Percentiles rank a stretch among this genome's conserved stretches.
phyloP scores from a whole-genome alignment of 176 grass and related monocot genomes.

The Hordeum marinum region DNA sequence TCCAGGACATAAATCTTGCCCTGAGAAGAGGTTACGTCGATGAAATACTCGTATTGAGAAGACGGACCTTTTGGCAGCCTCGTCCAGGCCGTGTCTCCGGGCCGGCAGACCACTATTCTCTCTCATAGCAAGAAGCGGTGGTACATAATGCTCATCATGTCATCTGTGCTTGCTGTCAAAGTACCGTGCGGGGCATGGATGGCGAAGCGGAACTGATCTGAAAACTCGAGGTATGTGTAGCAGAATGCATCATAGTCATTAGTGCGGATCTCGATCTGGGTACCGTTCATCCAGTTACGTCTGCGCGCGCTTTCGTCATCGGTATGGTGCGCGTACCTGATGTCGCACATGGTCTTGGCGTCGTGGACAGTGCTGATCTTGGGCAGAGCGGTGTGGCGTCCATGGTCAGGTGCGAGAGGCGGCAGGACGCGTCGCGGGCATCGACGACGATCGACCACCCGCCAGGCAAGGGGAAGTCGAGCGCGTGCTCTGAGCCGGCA shows the following conservation, averaged over 20 bases:
- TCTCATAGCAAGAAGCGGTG: background rate
- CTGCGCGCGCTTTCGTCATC: background rate
- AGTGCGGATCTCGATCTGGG: background rate
- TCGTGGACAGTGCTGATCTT: background rate
- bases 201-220: background rate
- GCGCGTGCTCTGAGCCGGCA: background rate
- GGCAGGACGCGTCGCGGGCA: background rate
- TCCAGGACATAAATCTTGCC: background rate
- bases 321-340: background rate
- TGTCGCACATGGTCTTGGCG: background rate
- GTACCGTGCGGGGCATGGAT: background rate
- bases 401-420: background rate
- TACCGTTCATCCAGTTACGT: background rate
- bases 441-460: background rate
- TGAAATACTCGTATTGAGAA: background rate
- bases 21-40: background rate
- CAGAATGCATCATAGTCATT: background rate
- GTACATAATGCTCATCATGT: slow-evolving; percentile 3
- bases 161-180: background rate
- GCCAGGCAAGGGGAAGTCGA: background rate
- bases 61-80: background rate
- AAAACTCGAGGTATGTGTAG: background rate
- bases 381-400: background rate
- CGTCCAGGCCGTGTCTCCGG: slow-evolving; percentile 10
- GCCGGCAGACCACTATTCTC: background rate